Base-by-base conservation (phyloP, 495 filamentous ascomycete genomes). In the Annulohypoxylon nitens region DNA sequence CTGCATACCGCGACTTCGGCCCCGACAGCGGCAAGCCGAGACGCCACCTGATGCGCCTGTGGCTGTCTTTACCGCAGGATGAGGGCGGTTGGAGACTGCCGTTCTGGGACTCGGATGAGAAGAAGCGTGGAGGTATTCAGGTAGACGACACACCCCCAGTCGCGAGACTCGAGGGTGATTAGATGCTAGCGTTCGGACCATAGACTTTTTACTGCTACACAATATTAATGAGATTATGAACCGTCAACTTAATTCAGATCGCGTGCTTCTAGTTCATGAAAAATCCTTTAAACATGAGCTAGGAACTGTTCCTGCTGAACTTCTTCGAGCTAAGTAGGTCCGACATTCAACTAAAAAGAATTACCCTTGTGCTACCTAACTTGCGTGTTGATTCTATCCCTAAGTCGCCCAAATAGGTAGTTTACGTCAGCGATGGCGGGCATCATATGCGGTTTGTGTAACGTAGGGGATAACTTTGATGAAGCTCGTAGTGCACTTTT, bases 51-150 rank as follows among this genome's bases (percentile, higher is more conserved):
- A 92, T 97, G 88, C 84, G 94, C 23, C 79, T 97, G 60, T 97
- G 94, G 94, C 80, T 97, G 51, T 89, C 91, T 5, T 91, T 90
- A 12, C 93, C 93, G 0, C 93, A 95, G 82, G 79, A 79, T 30
- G 94, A 97, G 78, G 94, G 93, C 0, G 94, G 94, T 0, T 97
- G 93, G 94, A 90, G 87, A 60, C 79, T 95, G 79, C 93, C 93
- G 10, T 95, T 93, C 80, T 88, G 88, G 74, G 94, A 97, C 84
- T 90, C 88, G 57, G 83, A 88, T 65, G 89, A 94, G 84, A 92
- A 92, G 86, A 97, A 96, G 85, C 81, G 94, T 16, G 93, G 94
- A 0, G 94, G 94, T 0, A 90, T 97, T 57, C 94, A 97, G 80
- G 93, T 97, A 11, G 88, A 96, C 81, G 87, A 97, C 79, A 90